Conservation (phyloP, 2,329 filamentous ascomycete genomes). For the Paraphaeosphaeria minitans region DNA sequence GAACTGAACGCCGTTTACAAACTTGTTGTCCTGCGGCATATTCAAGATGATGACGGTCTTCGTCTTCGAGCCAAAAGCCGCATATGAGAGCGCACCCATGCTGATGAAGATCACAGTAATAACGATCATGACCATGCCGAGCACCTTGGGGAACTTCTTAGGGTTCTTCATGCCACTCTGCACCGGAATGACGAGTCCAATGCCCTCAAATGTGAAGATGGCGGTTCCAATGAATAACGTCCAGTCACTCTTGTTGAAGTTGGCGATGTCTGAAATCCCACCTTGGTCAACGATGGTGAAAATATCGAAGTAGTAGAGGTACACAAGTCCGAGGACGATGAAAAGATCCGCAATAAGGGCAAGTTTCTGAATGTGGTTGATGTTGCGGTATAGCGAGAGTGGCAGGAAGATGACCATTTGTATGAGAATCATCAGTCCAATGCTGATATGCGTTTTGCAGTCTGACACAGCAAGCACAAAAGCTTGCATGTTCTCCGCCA, state of each 20-base stretch:
- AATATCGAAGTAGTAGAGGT: slow-evolving; percentile 95
- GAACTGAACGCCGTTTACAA: slow-evolving; percentile 95
- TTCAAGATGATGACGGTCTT: slow-evolving; percentile 97
- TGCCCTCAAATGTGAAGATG: slow-evolving; percentile 98
- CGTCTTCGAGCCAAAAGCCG: slow-evolving; percentile 91
- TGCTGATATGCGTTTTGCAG: slow-evolving; percentile 82
- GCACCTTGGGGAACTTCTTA: slow-evolving; percentile 84
- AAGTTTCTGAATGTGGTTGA: slow-evolving; percentile 95
- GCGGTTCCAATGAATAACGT: slow-evolving; percentile 98
- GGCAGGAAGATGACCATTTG: slow-evolving; percentile 96
- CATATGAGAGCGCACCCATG: slow-evolving; percentile 93
- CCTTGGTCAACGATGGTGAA: slow-evolving; percentile 74
- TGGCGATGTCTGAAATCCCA: slow-evolving; percentile 81
- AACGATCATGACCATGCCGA: slow-evolving; percentile 90
- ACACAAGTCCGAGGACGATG: slow-evolving; percentile 88
- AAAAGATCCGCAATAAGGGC: slow-evolving; percentile 93
- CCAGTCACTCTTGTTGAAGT: slow-evolving; percentile 92
- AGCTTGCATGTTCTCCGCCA: slow-evolving; percentile 91
- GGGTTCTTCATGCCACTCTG: slow-evolving; percentile 96
- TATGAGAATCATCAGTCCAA: slow-evolving; percentile 88
- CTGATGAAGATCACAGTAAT: slow-evolving; percentile 89
- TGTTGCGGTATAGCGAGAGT: slow-evolving; percentile 91
- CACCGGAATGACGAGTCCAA: slow-evolving; percentile 96
- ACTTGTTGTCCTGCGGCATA: slow-evolving; percentile 90
- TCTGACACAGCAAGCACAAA: slow-evolving; percentile 91